These are phyloP conservation scores for Chalciporus chontae DNA, from an alignment of 768 basidiomycete species.

Conservation along the genomic window DNA sequence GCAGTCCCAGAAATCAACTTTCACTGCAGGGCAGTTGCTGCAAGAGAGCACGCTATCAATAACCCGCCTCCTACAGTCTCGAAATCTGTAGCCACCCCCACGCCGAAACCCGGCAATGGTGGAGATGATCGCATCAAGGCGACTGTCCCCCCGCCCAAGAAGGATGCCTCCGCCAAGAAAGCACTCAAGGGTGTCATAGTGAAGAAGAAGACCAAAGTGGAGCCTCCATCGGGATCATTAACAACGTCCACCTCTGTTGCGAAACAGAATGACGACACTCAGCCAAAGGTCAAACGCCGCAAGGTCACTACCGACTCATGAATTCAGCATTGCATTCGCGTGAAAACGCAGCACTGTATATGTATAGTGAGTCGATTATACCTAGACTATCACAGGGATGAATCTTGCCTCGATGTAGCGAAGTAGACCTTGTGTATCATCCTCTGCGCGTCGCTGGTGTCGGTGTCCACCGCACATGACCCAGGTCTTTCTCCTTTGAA, in stretches of 20 bases:
- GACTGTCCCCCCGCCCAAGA: slow-evolving; percentile 43
- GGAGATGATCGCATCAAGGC: slow-evolving; percentile 24
- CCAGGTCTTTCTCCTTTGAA: slow-evolving; percentile 58
- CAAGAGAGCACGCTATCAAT: slow-evolving; percentile 52
- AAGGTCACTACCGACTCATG: slow-evolving; percentile 38
- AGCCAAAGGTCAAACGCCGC: slow-evolving; percentile 56
- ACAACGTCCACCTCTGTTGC: slow-evolving; percentile 14
- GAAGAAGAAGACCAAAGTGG: slow-evolving; percentile 64
- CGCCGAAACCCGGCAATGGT: slow-evolving; percentile 28
- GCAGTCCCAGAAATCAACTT: slow-evolving; percentile 9
- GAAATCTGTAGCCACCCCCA: slow-evolving; percentile 25
- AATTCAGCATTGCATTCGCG: slow-evolving; percentile 10
- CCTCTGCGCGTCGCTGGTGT: slow-evolving; percentile 49
- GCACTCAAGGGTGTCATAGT: slow-evolving; percentile 75
- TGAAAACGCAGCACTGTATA: slow-evolving; percentile 13
- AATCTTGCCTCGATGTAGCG: slow-evolving; percentile 5
- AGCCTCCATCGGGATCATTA: slow-evolving; percentile 17
- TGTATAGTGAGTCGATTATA: background rate
- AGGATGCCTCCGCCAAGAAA: slow-evolving; percentile 52
- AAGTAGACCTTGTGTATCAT: slow-evolving; percentile 11
- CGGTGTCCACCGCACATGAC: slow-evolving; percentile 74
- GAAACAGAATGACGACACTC: slow-evolving; percentile 24
- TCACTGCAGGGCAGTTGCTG: slow-evolving; percentile 59
- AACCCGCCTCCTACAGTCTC: slow-evolving; percentile 34
- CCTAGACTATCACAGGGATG: background rate